Base-by-base conservation (phyloP, 257 asterid species). In the Ballota nigra region DNA sequence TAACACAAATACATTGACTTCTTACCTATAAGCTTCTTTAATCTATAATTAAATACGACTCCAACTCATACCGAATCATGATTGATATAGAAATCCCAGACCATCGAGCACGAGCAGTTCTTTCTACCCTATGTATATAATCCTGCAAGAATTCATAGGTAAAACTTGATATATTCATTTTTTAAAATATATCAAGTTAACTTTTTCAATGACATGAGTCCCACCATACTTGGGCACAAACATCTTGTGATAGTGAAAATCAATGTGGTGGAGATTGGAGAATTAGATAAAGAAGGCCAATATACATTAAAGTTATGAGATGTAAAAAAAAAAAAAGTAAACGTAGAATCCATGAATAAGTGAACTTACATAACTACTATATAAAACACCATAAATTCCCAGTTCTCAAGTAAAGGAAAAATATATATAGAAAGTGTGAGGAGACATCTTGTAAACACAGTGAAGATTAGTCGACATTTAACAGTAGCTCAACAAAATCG, bases 81-180 rank as follows among this genome's bases (percentile, higher is more conserved):
- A 91, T 53, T 16, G 99, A 82, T 66, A 94, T 84, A 15, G 97
- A 96, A 63, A 91, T 82, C 24, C 99, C 99, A 2, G 98, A 91
- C 36, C 97, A 85, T 23, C 99, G 97, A 58, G 99, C 99, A 43
- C 97, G 88, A 71, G 97, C 97, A 68, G 99, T 94, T 84, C 99
- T 89, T 75, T 97, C 99, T n/a, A 94, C 99, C 64, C 97, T 77
- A 74, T 94, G 99, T 76, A 91, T 91, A 67, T 94, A 94, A 79
- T 94, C 99, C 99, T 92, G 85, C 38, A 79, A 67, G 58, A 18
- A 81, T 70, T 61, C 60, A 66, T 18, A 56, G 52, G 47, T 34
- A 22, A 75, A 63, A 49, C 77, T 18, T 40, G n/a, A 28, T 56
- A 7, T 10, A 52, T 28, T n/a, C 18, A 72, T 56, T 9, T 65